Base-by-base conservation (phyloP, 371 early-diverging fungal genomes). In the Polyrhizophydium stewartii region DNA sequence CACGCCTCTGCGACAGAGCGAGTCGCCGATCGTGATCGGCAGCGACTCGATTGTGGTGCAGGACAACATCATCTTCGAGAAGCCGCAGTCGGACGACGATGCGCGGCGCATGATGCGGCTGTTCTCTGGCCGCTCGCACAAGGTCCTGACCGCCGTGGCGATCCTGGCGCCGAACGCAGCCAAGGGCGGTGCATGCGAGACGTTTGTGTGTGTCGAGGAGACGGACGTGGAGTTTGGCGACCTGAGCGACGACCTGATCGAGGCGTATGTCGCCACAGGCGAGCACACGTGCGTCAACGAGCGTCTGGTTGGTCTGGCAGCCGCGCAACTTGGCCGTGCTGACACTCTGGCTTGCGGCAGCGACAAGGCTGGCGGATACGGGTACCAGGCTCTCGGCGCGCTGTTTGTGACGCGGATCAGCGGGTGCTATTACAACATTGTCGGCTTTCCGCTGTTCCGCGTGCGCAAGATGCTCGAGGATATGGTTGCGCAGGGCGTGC, bases 351-450 rank as follows among this genome's bases (percentile, higher is more conserved):
- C 43, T 5, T 43, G 21, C n/a, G 43, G 53, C 51, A 67, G 62
- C 55, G 92, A 89, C 65, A 93, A 93, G 77, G 91, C 93, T 16
- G 94, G 93, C 10, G 87, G 81, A 1, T 93, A 94, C 67, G 94
- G 91, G 7, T 89, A 89, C 68, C 94, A 92, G 77, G 85, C 87
- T 16, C 69, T 83, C 22, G 92, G 88, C 12, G 68, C 89, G 7
- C 61, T 88, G 55, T 84, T 94, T 63, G 79, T 94, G 32, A 77
- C 82, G 66, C 72, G 81, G n/a, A 91, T 92, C 56, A 66, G 86
- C 10, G 92, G 93, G 10, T 68, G 69, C 58, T 68, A 66, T 37
- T 72, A 72, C 57, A 72, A 72, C 51, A 62, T 65, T 24, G 62
- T 72, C n/a, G 71, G 70, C 10, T 45, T 45, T 19, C 45, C 45